Conservation (phyloP, 768 basidiomycete species). For the Pleurotus giganteus region DNA sequence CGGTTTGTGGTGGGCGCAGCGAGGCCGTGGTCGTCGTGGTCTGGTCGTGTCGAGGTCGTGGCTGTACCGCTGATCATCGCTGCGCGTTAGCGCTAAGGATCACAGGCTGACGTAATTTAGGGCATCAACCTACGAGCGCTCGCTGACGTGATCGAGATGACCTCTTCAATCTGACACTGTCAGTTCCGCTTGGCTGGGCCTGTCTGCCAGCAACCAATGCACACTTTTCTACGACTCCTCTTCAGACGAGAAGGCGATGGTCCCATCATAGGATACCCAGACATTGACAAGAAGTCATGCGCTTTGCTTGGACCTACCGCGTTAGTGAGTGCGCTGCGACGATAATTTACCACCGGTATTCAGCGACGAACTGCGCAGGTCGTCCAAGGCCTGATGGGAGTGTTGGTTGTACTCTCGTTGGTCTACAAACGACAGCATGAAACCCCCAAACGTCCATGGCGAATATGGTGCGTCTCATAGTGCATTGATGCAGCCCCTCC, state of each 20-base stretch:
- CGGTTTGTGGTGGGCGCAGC: conserved; percentile 9
- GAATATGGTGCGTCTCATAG: conserved; percentile 71
- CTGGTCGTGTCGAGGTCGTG: conserved; percentile 9
- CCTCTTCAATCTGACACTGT: not conserved
- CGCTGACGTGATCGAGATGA: not conserved
- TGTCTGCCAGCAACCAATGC: conserved; percentile 6
- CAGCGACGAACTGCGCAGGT: conserved; percentile 56
- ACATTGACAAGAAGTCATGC: conserved; percentile 49
- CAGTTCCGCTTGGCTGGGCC: not conserved
- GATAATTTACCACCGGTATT: conserved; percentile 43
- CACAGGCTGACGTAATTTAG: not conserved
- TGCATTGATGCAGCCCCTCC: not conserved
- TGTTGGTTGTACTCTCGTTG: conserved; percentile 83
- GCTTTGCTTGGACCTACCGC: conserved; percentile 51
- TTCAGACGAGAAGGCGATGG: conserved; percentile 10
- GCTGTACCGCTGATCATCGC: not conserved
- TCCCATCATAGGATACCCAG: conserved; percentile 29
- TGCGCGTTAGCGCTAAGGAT: not conserved
- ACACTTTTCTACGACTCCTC: not conserved
- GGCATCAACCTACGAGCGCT: not conserved
- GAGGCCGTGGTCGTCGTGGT: not conserved
- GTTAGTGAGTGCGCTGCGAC: conserved; percentile 36
- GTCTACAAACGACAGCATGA: conserved; percentile 90
- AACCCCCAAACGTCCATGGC: conserved; percentile 82
- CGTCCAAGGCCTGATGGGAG: conserved; percentile 86